Percentiles rank a stretch among this genome's conserved stretches.
Conservation (phyloP, 2,329 filamentous ascomycete genomes). For the Claviceps humidiphila region DNA sequence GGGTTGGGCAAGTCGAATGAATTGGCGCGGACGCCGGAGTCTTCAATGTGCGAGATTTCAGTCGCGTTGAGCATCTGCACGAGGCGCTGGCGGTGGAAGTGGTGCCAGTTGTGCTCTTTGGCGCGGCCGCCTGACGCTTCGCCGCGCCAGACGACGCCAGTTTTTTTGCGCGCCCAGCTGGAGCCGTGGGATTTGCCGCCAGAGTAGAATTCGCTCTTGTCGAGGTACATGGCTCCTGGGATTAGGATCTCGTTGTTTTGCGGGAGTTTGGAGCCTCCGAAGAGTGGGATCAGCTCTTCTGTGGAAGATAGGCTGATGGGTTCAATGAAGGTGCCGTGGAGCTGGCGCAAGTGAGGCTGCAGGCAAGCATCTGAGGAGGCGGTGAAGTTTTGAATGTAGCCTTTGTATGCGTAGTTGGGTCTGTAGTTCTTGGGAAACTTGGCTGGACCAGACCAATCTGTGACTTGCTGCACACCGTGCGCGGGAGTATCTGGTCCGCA, state of each 20-base stretch:
- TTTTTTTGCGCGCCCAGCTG: slow-evolving; percentile 43
- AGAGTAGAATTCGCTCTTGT: slow-evolving; percentile 42
- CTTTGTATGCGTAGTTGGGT: slow-evolving; percentile 26
- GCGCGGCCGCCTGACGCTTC: slow-evolving; percentile 47
- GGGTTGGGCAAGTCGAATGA: slow-evolving; percentile 34
- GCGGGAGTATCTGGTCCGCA: slow-evolving; percentile 37
- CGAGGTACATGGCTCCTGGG: slow-evolving; percentile 52
- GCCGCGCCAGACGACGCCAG: slow-evolving; percentile 49
- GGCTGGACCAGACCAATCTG: slow-evolving; percentile 20
- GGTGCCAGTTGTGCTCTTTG: slow-evolving; percentile 45
- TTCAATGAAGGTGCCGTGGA: slow-evolving; percentile 45
- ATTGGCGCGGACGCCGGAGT: slow-evolving; percentile 22
- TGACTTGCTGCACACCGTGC: slow-evolving; percentile 23
- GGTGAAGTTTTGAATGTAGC: slow-evolving; percentile 45
- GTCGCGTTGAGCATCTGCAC: slow-evolving; percentile 56
- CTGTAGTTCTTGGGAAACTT: slow-evolving; percentile 21
- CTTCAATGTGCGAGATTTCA: slow-evolving; percentile 35
- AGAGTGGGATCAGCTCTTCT: slow-evolving; percentile 44
- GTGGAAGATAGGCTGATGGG: slow-evolving; percentile 38
- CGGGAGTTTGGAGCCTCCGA: slow-evolving; percentile 48
- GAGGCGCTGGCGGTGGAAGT: slow-evolving; percentile 60
- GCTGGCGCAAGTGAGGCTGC: slow-evolving; percentile 35
- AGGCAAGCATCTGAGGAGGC: slow-evolving; percentile 44
- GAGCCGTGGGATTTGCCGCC: slow-evolving; percentile 42
- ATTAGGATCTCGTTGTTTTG: slow-evolving; percentile 53